Evolutionary conservation across 2,329 filamentous ascomycete species (phyloP), one percentile per base, ranked within the genome.

Genomic region (Colletotrichum nymphaeae): DNA sequence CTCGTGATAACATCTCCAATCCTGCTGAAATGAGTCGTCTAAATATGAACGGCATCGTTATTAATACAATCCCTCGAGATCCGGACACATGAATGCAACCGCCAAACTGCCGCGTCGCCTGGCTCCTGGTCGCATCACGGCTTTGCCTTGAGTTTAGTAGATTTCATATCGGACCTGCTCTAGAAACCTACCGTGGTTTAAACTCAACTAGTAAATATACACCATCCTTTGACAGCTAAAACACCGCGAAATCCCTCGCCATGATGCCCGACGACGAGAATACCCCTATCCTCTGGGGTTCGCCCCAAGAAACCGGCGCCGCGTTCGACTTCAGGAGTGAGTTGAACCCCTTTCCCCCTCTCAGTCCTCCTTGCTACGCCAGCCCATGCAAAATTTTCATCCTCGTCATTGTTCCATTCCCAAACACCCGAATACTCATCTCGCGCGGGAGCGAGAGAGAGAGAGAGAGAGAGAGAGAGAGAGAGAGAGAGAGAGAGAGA

Each of bases 251-350:
- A 2, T 9, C 4, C 11, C 14, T 19, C 12, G 22, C 46, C 3
- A 42, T 22, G 32, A 63, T 70, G 37, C 24, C 30, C 22, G 16
- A 11, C 55, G 60, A 30, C 26, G 58, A 28, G 73, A 57, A 2
- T 58, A 73, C 1, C 74, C 66, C 24, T 76, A 72, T 67, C 72
- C 32, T 62, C 8, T 74, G 72, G 72, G 69, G 72, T 0, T 64
- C 63, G 6, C 72, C 72, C 16, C 53, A 49, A 24, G 42, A 68
- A 35, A 65, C 72, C 11, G 72, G 74, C 35, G 46, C 74, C 11
- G 67, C 72, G 4, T 75, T 72, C 49, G 74, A 75, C 59, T 75
- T 75, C 32, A 53, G 74, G 32, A 75, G 74, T 75, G 24, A 42
- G 74, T 56, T n/a, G 12, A 32, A 14, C 2, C 19, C 16, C 16